Evolutionary conservation across 2,329 filamentous ascomycete genomes (phyloP), one percentile per base, ranked within the genome.

Genomic region (Arthrobotrys megalospora): DNA sequence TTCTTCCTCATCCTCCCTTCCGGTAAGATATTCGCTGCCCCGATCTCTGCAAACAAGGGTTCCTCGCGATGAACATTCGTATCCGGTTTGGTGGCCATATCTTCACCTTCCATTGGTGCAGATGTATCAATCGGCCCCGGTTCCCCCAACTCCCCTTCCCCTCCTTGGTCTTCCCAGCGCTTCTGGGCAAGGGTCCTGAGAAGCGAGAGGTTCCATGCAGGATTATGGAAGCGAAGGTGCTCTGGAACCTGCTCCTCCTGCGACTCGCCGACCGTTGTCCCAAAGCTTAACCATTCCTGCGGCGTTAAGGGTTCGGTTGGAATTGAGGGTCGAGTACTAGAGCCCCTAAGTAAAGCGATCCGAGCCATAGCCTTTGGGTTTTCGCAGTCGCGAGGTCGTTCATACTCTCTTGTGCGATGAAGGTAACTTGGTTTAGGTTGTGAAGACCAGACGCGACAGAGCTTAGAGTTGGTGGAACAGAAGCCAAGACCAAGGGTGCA

Each of bases 141-240:
- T 28, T 36, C 14, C 10, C 16, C 14, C 2, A 69, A 48, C 8
- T 8, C 14, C 6, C 75, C 75, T 16, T 63, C 52, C 14, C 53
- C 63, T n/a, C 67, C 62, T 6, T 36, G 12, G 41, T 67, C 43
- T 5, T 62, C 32, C 75, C 67, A 72, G n/a, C 36, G 52, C 10
- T 68, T 41, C 8, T 53, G 32, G n/a, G 63, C 53, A 43, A 68
- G 24, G n/a, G 36, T 19, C 19, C 24, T 53, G 28, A 78, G 41
- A 60, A 78, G 58, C 24, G 68, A 53, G 52, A 72, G 53, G n/a
- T 72, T 64, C 75, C 75, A 78, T 47, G 52, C 48, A 19, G 68
- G 68, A 14, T 47, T 50, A 14, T 67, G 60, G 21, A 78, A 60
- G 21, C 63, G 60, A 58, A 78, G 62, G 36, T 78, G 75, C n/a